Percentiles rank a stretch among this genome's conserved stretches.
These are phyloP conservation scores for Colletotrichum sp. DNA, from an alignment of 2,329 filamentous ascomycete genomes.

Conservation along the genomic window DNA sequence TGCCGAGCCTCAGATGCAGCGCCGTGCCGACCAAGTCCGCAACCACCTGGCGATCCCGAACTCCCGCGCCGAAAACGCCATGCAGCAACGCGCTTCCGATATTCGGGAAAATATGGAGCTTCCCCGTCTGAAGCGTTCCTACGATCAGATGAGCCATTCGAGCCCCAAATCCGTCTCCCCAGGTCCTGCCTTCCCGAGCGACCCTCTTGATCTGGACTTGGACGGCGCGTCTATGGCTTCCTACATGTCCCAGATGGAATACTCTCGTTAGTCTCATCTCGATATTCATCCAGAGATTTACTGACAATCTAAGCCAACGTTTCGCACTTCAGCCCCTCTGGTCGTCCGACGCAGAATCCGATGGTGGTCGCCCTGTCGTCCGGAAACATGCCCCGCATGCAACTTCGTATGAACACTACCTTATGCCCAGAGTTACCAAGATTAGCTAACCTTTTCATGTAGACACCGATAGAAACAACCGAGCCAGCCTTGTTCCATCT, in stretches of 20 bases:
- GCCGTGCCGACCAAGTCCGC: background rate
- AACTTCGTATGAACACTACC: background rate
- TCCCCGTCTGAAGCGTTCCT: background rate
- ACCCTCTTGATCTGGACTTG: background rate
- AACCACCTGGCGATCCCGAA: background rate
- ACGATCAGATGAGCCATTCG: background rate
- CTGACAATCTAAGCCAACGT: background rate
- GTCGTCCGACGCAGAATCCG: background rate
- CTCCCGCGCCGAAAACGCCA: background rate
- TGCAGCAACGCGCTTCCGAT: background rate
- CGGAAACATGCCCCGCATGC: background rate
- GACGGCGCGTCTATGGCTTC: background rate
- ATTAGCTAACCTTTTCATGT: background rate
- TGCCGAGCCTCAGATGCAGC: background rate
- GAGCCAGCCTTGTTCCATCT: background rate
- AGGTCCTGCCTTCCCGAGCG: background rate
- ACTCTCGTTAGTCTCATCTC: background rate
- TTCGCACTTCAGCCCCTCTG: background rate
- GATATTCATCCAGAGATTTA: background rate
- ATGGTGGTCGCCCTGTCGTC: conserved; percentile 5
- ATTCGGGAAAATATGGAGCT: background rate
- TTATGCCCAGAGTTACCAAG: accelerated
- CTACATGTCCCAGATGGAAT: background rate
- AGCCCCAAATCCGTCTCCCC: background rate
- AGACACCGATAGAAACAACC: conserved; percentile 8